These are phyloP conservation scores for Hypsizygus marmoreus DNA, from an alignment of 768 basidiomycete species.

Conservation along the genomic window DNA sequence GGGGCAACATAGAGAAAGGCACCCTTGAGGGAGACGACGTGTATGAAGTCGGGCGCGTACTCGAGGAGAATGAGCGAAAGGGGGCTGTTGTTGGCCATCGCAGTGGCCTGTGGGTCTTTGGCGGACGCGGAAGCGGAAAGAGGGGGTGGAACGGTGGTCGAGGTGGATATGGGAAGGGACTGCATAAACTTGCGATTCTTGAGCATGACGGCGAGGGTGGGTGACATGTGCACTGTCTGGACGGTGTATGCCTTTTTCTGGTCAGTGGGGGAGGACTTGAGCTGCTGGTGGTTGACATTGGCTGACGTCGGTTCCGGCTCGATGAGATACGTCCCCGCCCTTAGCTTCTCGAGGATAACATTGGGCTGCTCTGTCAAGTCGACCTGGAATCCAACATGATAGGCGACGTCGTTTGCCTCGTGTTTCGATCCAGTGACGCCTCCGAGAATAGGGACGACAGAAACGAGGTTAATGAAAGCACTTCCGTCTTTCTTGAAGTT, in stretches of 20 bases:
- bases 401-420: conserved; percentile 73
- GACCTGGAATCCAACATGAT: conserved; percentile 95
- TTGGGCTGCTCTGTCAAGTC: conserved; percentile 88
- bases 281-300: background rate
- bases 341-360: conserved; percentile 76
- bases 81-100: conserved; percentile 40
- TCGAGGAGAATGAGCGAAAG: conserved; percentile 65
- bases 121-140: conserved; percentile 20
- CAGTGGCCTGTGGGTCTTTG: background rate
- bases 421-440: conserved; percentile 49
- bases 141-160: conserved; percentile 34
- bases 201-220: conserved; percentile 51
- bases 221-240: conserved; percentile 45
- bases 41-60: conserved; percentile 75
- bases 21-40: conserved; percentile 92
- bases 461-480: conserved; percentile 91
- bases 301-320: conserved; percentile 46
- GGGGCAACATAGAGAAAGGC: conserved; percentile 92
- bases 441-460: conserved; percentile 83
- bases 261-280: conserved; percentile 30
- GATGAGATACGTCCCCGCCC: conserved; percentile 75
- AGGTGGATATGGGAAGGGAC: conserved; percentile 47
- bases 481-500: conserved; percentile 87
- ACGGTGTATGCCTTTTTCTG: conserved; percentile 26
- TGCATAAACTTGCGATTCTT: conserved; percentile 47